These are phyloP conservation scores for Glycine latifolia DNA, from an alignment of 306 rosid genomes.

Conservation along the genomic window DNA sequence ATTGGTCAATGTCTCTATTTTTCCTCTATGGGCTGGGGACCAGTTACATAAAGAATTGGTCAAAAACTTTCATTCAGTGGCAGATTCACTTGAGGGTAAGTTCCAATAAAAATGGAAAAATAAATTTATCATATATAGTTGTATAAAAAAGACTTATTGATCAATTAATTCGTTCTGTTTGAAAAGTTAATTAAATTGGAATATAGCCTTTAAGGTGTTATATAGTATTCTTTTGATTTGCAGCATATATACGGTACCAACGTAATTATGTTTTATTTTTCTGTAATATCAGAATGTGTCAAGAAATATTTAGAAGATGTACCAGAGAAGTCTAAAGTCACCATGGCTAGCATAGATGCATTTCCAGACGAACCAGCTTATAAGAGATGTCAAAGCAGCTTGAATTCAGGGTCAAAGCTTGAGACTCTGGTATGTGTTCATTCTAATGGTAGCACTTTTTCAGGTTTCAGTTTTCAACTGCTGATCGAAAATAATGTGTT, in stretches of 20 bases:
- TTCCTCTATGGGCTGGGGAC: conserved; percentile 85
- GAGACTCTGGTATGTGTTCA: conserved; percentile 60
- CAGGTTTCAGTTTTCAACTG: background rate
- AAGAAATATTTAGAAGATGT: conserved; percentile 69
- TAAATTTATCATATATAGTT: background rate
- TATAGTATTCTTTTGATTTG: background rate
- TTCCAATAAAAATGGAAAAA: background rate
- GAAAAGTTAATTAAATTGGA: background rate
- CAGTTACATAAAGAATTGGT: conserved; percentile 67
- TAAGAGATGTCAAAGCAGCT: conserved; percentile 61
- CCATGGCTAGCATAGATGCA: conserved; percentile 62
- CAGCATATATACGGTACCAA: background rate
- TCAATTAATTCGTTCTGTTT: background rate
- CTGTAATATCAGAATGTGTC: conserved; percentile 62
- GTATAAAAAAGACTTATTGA: background rate
- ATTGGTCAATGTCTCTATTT: conserved; percentile 63
- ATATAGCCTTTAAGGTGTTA: background rate
- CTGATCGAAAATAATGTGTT: background rate
- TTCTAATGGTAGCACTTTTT: background rate
- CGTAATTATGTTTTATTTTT: background rate
- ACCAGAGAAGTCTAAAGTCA: conserved; percentile 51
- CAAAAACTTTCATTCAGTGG: conserved; percentile 58
- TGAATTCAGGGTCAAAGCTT: conserved; percentile 71
- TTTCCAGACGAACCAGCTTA: conserved; percentile 73
- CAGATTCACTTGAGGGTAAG: conserved; percentile 76